Percentiles rank a stretch among this genome's conserved stretches.
These are phyloP conservation scores for Sistotremastrum suecicum DNA, from an alignment of 768 basidiomycete genomes.

Conservation along the genomic window DNA sequence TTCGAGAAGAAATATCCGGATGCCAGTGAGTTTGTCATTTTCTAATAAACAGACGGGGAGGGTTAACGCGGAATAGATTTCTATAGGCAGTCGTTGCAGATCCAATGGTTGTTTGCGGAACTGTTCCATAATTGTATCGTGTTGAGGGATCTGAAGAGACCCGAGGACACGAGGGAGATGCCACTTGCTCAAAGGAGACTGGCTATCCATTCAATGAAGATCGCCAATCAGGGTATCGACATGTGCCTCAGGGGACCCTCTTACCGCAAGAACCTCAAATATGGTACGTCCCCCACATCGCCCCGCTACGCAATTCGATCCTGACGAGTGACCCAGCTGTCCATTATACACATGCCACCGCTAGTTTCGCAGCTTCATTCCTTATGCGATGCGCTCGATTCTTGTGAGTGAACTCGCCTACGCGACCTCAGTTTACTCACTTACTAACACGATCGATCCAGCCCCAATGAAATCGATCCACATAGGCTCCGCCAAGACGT, in stretches of 20 bases:
- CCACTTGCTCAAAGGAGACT: constrained; percentile 61
- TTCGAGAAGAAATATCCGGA: constrained; percentile 76
- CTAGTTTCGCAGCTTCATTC: constrained; percentile 87
- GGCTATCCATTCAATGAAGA: constrained; percentile 70
- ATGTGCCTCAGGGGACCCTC: constrained; percentile 74
- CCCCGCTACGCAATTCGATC: too few species aligned
- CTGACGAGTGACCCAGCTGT: constrained; percentile 37
- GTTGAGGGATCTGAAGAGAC: constrained; percentile 68
- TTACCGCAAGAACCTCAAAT: constrained; percentile 87
- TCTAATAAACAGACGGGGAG: constrained; percentile 1
- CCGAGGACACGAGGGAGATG: constrained; percentile 80
- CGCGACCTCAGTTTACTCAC: neutral
- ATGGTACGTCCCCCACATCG: too few species aligned
- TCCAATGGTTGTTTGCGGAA: constrained; percentile 79
- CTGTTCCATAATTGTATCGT: constrained; percentile 77
- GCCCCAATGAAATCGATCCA: constrained; percentile 75
- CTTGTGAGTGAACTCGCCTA: constrained; percentile 41
- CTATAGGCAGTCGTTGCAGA: constrained; percentile 78
- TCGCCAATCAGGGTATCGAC: constrained; percentile 67
- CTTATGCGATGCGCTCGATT: constrained; percentile 74
- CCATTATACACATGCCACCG: constrained; percentile 85
- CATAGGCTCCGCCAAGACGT: constrained; percentile 61
- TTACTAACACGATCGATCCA: constrained; percentile 13
- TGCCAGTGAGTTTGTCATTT: constrained; percentile 36
- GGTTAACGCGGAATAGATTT: constrained; percentile 34